These are phyloP conservation scores for Wickerhamiella lipophila DNA, from an alignment of 805 yeast genomes.

Conservation along the genomic window DNA sequence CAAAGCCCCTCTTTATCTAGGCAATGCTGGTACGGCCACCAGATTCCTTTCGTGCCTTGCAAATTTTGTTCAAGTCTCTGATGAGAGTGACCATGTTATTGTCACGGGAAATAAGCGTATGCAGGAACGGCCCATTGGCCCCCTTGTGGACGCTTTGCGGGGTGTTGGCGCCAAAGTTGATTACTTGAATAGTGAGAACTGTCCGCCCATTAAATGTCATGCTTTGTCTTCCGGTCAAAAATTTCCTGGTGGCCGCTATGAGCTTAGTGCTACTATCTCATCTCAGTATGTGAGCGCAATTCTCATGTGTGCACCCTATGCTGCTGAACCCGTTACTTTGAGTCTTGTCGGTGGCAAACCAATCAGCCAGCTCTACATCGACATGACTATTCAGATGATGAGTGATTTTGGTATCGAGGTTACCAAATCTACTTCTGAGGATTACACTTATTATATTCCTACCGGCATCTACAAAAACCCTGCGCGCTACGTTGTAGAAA, in stretches of 20 bases:
- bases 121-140: constrained; percentile 97
- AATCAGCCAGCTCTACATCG: constrained; percentile 86
- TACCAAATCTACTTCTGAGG: constrained; percentile 52
- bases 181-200: constrained; percentile 64
- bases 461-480: constrained; percentile 73
- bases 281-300: constrained; percentile 95
- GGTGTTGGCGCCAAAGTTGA: constrained; percentile 65
- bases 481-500: constrained; percentile 72
- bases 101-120: constrained; percentile 92
- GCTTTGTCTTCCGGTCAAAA: constrained; percentile 42
- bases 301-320: constrained; percentile 96
- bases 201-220: constrained; percentile 63
- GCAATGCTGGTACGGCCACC: constrained; percentile 97
- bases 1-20: constrained; percentile 62
- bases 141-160: constrained; percentile 80
- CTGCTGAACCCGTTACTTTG: constrained; percentile 73
- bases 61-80: constrained; percentile 51
- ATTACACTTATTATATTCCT: constrained; percentile 83
- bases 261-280: constrained; percentile 88
- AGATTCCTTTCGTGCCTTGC: constrained; percentile 89
- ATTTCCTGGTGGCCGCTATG: constrained; percentile 81
- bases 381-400: constrained; percentile 97
- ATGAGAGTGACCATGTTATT: constrained; percentile 35
- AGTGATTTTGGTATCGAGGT: constrained; percentile 74
- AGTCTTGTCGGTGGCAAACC: constrained; percentile 93